Conservation (phyloP, 805 yeast species). For the Debaryomyces maramus region DNA sequence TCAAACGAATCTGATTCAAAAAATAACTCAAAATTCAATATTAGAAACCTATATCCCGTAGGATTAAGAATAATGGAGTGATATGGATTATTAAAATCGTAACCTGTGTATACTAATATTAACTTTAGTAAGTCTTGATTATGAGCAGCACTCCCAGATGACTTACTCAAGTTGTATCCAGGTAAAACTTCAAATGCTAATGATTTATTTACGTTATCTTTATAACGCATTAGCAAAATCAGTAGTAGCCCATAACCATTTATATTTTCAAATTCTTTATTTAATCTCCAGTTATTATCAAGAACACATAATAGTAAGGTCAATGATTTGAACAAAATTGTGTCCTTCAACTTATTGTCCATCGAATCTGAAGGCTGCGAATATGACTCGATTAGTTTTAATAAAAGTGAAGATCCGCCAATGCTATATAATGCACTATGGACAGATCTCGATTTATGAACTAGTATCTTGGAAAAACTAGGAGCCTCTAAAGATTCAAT, state of each 20-base stretch:
- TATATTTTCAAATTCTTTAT: conserved; percentile 57
- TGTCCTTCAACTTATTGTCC: conserved; percentile 15
- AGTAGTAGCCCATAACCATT: conserved; percentile 63
- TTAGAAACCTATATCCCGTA: conserved; percentile 50
- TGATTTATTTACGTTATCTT: conserved; percentile 18
- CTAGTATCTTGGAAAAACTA: conserved; percentile 9
- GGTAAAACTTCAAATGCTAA: conserved; percentile 12
- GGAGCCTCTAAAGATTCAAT: conserved; percentile 8
- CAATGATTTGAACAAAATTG: conserved; percentile 33
- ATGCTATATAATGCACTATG: conserved; percentile 39
- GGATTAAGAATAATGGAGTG: conserved; percentile 60
- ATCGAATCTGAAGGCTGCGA: conserved; percentile 14
- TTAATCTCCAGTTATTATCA: conserved; percentile 48
- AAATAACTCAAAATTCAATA: conserved; percentile 62
- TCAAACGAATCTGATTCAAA: conserved; percentile 58
- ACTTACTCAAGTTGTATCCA: conserved; percentile 8
- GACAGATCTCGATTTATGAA: conserved; percentile 27
- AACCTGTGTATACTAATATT: conserved; percentile 57
- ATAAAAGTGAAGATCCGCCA: conserved; percentile 52
- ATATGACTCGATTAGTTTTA: conserved; percentile 48
- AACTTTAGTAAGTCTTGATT: conserved; percentile 42
- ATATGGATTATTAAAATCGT: conserved; percentile 47
- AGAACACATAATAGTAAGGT: conserved; percentile 44
- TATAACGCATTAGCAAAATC: conserved; percentile 51
- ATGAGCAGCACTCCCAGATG: conserved; percentile 7